phyloP scores from a whole-genome alignment of 768 basidiomycete genomes.

The Russula emetica region DNA sequence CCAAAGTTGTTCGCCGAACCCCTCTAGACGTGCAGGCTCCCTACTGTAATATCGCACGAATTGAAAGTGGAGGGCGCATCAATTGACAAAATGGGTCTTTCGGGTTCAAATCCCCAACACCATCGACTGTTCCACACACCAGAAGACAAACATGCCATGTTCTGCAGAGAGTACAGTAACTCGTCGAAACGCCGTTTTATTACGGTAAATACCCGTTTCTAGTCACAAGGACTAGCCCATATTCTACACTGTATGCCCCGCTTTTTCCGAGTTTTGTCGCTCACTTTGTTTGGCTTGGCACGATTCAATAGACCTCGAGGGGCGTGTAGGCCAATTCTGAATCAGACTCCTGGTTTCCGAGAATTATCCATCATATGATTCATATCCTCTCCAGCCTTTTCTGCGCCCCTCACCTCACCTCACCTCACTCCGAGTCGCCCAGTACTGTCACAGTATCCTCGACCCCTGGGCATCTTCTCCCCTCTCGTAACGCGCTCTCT shows the following conservation, averaged over 20 bases:
- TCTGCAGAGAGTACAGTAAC: too few relatives aligned
- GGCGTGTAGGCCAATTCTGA: not conserved
- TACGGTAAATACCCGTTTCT: too few relatives aligned
- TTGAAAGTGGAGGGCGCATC: too few relatives aligned
- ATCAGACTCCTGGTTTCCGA: not conserved
- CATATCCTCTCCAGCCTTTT: not conserved
- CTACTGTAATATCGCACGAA: too few relatives aligned
- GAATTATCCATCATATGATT: not conserved
- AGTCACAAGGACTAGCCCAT: too few relatives aligned
- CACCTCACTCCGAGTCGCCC: not conserved
- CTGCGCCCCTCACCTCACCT: not conserved
- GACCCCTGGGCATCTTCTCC: not conserved
- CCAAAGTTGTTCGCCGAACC: not conserved
- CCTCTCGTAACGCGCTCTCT: not conserved
- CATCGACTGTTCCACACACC: too few relatives aligned
- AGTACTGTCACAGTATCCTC: not conserved
- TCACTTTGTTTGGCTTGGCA: not conserved
- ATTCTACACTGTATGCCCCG: not conserved
- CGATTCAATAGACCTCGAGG: too few relatives aligned
- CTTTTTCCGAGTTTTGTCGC: not conserved
- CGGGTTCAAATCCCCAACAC: too few relatives aligned
- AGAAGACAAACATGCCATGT: too few relatives aligned
- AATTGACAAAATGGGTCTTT: too few relatives aligned
- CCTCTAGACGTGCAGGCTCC: too few relatives aligned
- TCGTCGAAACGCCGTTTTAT: too few relatives aligned